phyloP scores from a whole-genome alignment of 306 rosid species.

The Trifolium repens region DNA sequence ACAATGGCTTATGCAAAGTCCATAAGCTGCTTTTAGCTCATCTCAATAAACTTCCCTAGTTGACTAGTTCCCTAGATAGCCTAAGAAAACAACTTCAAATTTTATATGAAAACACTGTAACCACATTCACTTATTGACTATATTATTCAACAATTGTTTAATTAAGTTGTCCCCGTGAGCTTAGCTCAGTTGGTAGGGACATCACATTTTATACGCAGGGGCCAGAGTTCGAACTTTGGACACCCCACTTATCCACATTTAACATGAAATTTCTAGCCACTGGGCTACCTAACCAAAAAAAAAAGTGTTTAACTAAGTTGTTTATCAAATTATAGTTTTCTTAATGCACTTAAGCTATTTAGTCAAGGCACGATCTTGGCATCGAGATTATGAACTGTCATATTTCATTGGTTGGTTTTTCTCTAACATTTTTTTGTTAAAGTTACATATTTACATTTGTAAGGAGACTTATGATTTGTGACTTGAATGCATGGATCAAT shows the following conservation, averaged over 20 bases:
- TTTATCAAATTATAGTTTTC: background rate
- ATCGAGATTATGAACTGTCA: background rate
- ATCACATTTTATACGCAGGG: too few relatives aligned
- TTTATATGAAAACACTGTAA: background rate
- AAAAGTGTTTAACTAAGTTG: background rate
- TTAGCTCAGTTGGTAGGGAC: too few relatives aligned
- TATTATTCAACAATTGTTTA: background rate
- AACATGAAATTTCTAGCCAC: too few relatives aligned
- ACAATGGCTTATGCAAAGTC: background rate
- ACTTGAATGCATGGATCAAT: background rate
- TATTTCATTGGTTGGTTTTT: too few relatives aligned
- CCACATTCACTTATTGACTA: too few relatives aligned
- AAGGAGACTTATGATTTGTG: conserved; percentile 2
- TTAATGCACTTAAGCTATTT: background rate
- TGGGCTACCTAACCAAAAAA: too few relatives aligned
- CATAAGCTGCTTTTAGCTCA: background rate
- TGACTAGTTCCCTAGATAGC: background rate
- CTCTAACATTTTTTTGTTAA: too few relatives aligned
- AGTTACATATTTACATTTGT: too few relatives aligned
- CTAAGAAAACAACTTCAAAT: background rate
- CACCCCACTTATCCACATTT: too few relatives aligned
- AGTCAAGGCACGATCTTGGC: background rate
- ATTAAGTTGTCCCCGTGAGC: background rate
- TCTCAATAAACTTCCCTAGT: background rate
- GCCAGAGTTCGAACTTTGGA: too few relatives aligned